Conservation (phyloP, 164 flowering plant genomes). For the Nelumbo lutea region DNA sequence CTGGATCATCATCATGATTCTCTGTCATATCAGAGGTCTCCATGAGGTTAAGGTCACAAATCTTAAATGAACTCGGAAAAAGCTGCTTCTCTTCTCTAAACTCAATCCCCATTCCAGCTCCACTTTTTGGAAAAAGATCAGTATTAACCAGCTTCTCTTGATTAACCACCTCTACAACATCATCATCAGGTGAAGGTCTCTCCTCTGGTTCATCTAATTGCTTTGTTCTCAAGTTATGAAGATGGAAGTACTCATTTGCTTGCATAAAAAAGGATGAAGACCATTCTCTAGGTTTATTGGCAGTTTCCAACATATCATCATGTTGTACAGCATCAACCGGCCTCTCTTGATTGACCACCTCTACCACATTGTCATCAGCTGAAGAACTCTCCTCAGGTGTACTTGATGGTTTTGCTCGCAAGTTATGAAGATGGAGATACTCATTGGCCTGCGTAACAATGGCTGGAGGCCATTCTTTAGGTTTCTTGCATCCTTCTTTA, state of each 20-base stretch:
- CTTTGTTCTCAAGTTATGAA: conserved; percentile 26
- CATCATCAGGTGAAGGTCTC: conserved; percentile 22
- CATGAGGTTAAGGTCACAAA: conserved; percentile 82
- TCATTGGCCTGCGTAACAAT: conserved; percentile 28
- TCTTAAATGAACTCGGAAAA: conserved; percentile 71
- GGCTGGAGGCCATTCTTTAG: conserved; percentile 50
- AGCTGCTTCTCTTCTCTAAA: conserved; percentile 64
- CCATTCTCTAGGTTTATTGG: conserved; percentile 64
- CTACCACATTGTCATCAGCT: conserved; percentile 20
- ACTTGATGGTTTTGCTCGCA: conserved; percentile 21
- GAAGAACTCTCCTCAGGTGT: conserved; percentile 22
- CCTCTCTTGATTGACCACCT: conserved; percentile 29
- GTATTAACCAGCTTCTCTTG: conserved; percentile 25
- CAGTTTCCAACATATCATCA: conserved; percentile 27
- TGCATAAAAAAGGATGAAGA: conserved; percentile 26
- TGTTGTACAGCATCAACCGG: conserved; percentile 23
- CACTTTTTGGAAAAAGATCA: conserved; percentile 26
- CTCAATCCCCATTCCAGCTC: conserved; percentile 25
- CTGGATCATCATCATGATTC: conserved; percentile 30
- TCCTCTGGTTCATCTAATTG: conserved; percentile 19
- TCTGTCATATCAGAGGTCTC: conserved; percentile 60
- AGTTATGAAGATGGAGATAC: conserved; percentile 23
- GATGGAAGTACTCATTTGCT: conserved; percentile 26
- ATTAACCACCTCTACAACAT: conserved; percentile 23
- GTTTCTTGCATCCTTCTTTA: conserved; percentile 44